These are phyloP conservation scores for Tremellales sp. DNA, from an alignment of 1,284 basidiomycete species.

Conservation along the genomic window DNA sequence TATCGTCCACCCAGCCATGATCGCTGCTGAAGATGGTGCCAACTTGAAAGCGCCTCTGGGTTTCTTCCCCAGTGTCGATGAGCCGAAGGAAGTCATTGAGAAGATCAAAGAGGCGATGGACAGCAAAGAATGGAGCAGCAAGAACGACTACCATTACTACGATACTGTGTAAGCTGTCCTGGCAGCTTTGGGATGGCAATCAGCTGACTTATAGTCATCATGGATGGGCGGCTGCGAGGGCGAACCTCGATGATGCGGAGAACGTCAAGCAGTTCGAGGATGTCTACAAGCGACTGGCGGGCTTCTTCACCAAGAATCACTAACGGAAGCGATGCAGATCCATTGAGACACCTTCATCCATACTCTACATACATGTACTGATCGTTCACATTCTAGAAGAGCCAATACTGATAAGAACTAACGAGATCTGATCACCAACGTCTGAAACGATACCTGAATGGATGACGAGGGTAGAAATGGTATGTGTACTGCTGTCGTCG, in stretches of 20 bases:
- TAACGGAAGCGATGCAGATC: not conserved
- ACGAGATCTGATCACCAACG: too few relatives aligned
- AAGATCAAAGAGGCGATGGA: constrained; percentile 22
- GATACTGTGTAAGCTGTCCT: constrained; percentile 33
- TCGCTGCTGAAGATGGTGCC: constrained; percentile 34
- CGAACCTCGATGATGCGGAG: constrained; percentile 59
- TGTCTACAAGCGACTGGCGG: constrained; percentile 57
- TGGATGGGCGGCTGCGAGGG: constrained; percentile 69
- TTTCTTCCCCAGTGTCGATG: constrained; percentile 38
- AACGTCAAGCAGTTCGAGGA: constrained; percentile 66
- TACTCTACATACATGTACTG: too few relatives aligned
- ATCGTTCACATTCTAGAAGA: too few relatives aligned
- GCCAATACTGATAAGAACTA: too few relatives aligned
- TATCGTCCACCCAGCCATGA: constrained; percentile 41
- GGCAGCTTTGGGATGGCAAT: not conserved
- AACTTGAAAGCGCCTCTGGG: constrained; percentile 33
- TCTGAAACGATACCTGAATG: constrained; percentile 5
- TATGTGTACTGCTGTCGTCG: constrained; percentile 20
- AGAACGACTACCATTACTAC: constrained; percentile 33
- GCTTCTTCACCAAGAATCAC: constrained; percentile 50
- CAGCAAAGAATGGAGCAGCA: constrained; percentile 21
- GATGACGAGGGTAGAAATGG: constrained; percentile 9
- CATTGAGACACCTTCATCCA: too few relatives aligned
- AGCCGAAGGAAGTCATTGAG: constrained; percentile 33
- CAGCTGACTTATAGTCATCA: constrained; percentile 54